phyloP scores from a whole-genome alignment of 306 rosid species.

The Argentina anserina region DNA sequence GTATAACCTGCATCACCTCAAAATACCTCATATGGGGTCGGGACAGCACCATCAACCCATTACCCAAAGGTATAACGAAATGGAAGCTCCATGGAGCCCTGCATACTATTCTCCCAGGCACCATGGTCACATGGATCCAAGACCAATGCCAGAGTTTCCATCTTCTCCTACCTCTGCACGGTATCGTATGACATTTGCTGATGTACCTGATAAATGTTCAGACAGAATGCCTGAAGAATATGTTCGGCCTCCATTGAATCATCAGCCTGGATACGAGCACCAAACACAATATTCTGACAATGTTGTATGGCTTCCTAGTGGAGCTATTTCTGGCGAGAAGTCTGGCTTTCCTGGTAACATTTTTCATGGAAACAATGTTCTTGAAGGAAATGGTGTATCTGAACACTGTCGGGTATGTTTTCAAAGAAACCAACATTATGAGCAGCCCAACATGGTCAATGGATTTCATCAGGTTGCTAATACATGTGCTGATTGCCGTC shows the following conservation, averaged over 20 bases:
- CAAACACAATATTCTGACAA: constrained; percentile 79
- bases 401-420: constrained; percentile 70
- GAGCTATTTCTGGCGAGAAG: constrained; percentile 56
- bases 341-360: constrained; percentile 65
- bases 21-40: constrained; percentile 52
- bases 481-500: constrained; percentile 56
- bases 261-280: constrained; percentile 63
- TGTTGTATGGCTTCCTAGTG: constrained; percentile 58
- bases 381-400: constrained; percentile 69
- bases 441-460: constrained; percentile 52
- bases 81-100: constrained; percentile 87
- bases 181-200: constrained; percentile 58
- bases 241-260: constrained; percentile 54
- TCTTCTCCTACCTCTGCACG: constrained; percentile 77
- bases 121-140: constrained; percentile 61
- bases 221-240: constrained; percentile 84
- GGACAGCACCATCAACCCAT: constrained; percentile 64
- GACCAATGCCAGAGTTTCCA: constrained; percentile 66
- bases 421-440: constrained; percentile 62
- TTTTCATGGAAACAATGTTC: constrained; percentile 48
- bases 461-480: constrained; percentile 52
- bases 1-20: constrained; percentile 56
- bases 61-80: constrained; percentile 66
- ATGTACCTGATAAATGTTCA: constrained; percentile 52
- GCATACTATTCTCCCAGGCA: constrained; percentile 88